Percentiles rank a stretch among this genome's conserved stretches.
These are phyloP conservation scores for Sinapis alba DNA, from an alignment of 441 rosid species.

Conservation along the genomic window DNA sequence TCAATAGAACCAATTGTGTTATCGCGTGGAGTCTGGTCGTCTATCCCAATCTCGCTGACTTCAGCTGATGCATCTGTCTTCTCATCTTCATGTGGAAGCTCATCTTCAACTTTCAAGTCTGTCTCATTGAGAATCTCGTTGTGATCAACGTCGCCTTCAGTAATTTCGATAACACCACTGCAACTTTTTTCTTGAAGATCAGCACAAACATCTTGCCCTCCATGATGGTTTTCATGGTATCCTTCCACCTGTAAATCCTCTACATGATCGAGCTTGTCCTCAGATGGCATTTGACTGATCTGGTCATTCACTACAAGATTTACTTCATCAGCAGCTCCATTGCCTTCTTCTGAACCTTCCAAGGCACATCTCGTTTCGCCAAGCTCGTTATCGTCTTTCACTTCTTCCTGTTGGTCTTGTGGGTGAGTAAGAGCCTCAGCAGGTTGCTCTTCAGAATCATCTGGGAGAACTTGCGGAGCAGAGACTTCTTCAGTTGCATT, in stretches of 20 bases:
- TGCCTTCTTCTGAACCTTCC: constrained; percentile 49
- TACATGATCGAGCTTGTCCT: constrained; percentile 33
- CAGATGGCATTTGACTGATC: constrained; percentile 39
- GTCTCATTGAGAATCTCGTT: constrained; percentile 42
- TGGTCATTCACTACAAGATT: constrained; percentile 36
- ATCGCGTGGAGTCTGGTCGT: constrained; percentile 36
- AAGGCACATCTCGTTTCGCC: constrained; percentile 46
- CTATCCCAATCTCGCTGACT: constrained; percentile 39
- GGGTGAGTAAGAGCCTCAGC: constrained; percentile 41
- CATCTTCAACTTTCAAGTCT: constrained; percentile 47
- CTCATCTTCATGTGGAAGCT: constrained; percentile 47
- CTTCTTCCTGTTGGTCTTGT: constrained; percentile 44
- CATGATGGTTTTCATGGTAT: constrained; percentile 38
- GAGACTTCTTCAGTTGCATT: constrained; percentile 47
- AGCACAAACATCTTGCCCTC: constrained; percentile 37
- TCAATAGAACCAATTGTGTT: constrained; percentile 36
- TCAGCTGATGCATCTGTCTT: constrained; percentile 48
- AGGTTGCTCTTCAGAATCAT: constrained; percentile 47
- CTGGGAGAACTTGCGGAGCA: constrained; percentile 40
- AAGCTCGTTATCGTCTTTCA: constrained; percentile 44
- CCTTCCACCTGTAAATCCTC: constrained; percentile 45
- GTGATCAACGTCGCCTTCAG: constrained; percentile 39
- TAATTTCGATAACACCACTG: constrained; percentile 42
- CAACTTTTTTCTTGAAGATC: constrained; percentile 44
- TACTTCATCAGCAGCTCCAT: constrained; percentile 48